These are phyloP conservation scores for Colletotrichum australisinense DNA, from an alignment of 2,329 filamentous ascomycete species.

Conservation along the genomic window DNA sequence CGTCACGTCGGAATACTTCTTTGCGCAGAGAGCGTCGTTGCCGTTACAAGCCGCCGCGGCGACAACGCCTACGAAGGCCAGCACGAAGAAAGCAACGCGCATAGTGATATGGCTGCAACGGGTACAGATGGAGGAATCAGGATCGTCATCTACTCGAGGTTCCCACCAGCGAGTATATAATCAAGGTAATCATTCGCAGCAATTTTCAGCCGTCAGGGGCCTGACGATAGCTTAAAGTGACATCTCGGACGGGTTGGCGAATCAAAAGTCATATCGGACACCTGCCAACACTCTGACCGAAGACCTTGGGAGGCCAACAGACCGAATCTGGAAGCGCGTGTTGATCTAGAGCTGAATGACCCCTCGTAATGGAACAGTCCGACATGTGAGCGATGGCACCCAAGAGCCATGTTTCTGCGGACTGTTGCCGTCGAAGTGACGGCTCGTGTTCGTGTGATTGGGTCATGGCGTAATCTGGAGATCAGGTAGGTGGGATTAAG, in stretches of 20 bases:
- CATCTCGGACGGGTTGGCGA: conserved; percentile 24
- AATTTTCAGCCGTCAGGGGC: not conserved
- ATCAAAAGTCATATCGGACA: conserved; percentile 1
- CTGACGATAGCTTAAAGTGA: conserved; percentile 12
- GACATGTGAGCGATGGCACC: conserved; percentile 29
- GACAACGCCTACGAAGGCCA: conserved; percentile 35
- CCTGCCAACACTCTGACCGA: not conserved
- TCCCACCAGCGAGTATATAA: not conserved
- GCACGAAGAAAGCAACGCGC: conserved; percentile 26
- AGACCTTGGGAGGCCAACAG: not conserved
- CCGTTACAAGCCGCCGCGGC: conserved; percentile 64
- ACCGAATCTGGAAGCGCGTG: not conserved
- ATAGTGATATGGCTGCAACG: not conserved
- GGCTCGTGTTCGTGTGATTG: conserved; percentile 18
- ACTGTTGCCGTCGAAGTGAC: not conserved
- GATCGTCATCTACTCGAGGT: not conserved
- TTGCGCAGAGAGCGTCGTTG: conserved; percentile 63
- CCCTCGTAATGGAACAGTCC: conserved; percentile 12
- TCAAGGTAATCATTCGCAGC: not conserved
- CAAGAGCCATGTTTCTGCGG: conserved; percentile 9
- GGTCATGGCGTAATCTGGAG: not conserved
- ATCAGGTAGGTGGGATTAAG: not conserved
- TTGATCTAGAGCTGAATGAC: not conserved
- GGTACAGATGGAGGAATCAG: not conserved
- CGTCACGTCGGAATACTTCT: conserved; percentile 69